Base-by-base conservation (phyloP, 164 flowering plant species). In the Tetracentron sinense region DNA sequence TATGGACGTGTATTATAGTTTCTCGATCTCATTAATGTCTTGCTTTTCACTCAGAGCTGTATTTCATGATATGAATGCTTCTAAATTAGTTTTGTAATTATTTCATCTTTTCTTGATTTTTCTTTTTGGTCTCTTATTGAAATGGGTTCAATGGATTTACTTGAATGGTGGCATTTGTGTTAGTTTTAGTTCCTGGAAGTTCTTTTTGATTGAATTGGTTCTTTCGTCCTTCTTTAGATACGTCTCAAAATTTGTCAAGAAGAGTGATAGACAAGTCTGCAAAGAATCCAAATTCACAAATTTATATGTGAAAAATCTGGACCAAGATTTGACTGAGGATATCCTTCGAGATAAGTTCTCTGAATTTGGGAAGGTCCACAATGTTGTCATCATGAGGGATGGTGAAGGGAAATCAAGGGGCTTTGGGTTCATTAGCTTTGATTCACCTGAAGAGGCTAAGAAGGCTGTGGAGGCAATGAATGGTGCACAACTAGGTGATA, bases 381-480 rank as follows among this genome's bases (percentile, higher is more conserved):
- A 42, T 66, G 74, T 51, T 51, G 28, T 35, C 20, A 63, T 81
- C 56, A 73, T 70, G 77, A 83, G 68, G 58, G 75, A 81, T 53
- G 15, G 10, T 2, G 46, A 58, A 3, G 85, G 88, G 25, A 78
- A 65, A 12, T 78, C 88, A 51, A 79, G 30, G 66, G 85, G 85
- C 12, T 83, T 72, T 72, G 85, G 88, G 16, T 83, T 79, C 64
- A 76, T 83, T 20, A 70, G 67, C 58, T 81, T 81, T 60, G 71
- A 73, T 48, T 55, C 63, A 19, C 62, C 75, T 54, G 76, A 79
- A 51, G 79, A 63, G 12, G 87, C 87, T 20, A 72, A 44, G 61
- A 74, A 60, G 31, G 83, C 88, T 23, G 25, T 72, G 35, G 79
- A 72, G 35, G 69, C 68, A 60, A 48, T 80, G 74, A 81, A 83